These are phyloP conservation scores for Metschnikowia santaceciliae DNA, from an alignment of 805 yeast genomes.

Conservation along the genomic window DNA sequence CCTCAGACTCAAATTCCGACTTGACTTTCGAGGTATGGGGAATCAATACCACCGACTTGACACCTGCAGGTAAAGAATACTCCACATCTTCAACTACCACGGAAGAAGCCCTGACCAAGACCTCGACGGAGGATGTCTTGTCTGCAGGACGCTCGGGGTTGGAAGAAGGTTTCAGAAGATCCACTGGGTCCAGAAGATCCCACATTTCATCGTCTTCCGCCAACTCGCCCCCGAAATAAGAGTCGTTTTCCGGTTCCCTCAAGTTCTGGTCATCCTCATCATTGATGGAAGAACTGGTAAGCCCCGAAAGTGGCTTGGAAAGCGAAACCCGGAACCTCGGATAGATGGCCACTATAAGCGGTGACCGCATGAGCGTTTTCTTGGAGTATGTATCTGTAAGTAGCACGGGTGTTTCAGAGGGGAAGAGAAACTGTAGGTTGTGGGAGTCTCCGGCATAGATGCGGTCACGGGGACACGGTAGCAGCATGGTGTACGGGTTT, in stretches of 20 bases:
- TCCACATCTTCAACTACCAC: conserved; percentile 28
- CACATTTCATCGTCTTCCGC: conserved; percentile 29
- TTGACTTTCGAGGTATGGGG: conserved; percentile 9
- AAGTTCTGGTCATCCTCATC: conserved; percentile 36
- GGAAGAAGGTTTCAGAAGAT: not conserved
- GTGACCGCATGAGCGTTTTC: conserved; percentile 40
- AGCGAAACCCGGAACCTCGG: conserved; percentile 30
- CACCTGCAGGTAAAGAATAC: conserved; percentile 28
- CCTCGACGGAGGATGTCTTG: conserved; percentile 15
- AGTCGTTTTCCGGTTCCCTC: conserved; percentile 30
- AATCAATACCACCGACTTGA: conserved; percentile 30
- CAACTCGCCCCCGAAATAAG: conserved; percentile 35
- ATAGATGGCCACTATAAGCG: conserved; percentile 32
- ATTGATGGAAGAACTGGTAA: conserved; percentile 31
- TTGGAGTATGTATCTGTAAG: conserved; percentile 21
- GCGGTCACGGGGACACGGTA: not conserved
- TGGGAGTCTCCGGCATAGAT: not conserved
- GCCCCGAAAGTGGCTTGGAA: conserved; percentile 31
- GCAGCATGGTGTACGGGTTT: not conserved
- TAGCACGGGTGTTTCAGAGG: not conserved
- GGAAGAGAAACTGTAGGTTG: conserved; percentile 1
- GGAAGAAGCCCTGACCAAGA: conserved; percentile 32
- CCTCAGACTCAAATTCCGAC: too few species aligned
- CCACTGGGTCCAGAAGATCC: conserved; percentile 6
- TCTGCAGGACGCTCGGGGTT: conserved; percentile 2